Percentiles rank a stretch among this genome's conserved stretches.
phyloP scores from a whole-genome alignment of 352 stramenopile genomes.

The Elongisporangium prolatum region DNA sequence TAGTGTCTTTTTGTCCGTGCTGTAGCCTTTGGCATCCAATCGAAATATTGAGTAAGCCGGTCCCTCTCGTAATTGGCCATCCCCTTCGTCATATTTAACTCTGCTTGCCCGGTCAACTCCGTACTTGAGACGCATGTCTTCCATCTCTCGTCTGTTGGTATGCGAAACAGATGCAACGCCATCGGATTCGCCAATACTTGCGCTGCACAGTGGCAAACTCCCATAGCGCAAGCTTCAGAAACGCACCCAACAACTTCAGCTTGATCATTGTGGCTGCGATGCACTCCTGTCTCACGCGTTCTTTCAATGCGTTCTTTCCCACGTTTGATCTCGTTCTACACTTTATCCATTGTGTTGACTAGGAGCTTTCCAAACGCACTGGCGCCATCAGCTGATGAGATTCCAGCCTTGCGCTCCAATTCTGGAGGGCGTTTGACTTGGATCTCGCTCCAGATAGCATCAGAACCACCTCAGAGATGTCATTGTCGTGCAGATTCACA shows the following conservation, averaged over 20 bases:
- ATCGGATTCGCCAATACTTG: not conserved
- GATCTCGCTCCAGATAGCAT: not conserved
- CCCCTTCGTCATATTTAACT: not conserved
- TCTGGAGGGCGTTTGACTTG: not conserved
- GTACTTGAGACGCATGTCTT: not conserved
- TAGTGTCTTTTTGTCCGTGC: not conserved
- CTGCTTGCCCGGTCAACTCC: not conserved
- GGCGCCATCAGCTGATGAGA: not conserved
- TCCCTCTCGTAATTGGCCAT: too few species aligned
- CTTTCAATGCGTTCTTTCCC: not conserved
- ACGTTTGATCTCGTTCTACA: not conserved
- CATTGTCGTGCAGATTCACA: not conserved
- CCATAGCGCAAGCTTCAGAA: not conserved
- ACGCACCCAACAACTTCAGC: not conserved
- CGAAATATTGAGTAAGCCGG: too few species aligned
- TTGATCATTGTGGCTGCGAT: not conserved
- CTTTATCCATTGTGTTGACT: not conserved
- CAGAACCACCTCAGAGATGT: not conserved
- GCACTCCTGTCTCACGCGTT: not conserved
- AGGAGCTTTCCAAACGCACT: not conserved
- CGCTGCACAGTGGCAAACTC: not conserved
- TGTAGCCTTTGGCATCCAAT: not conserved
- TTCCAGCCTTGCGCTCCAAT: not conserved
- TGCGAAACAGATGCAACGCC: not conserved
- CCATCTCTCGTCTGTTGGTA: not conserved